Evolutionary conservation across 1,284 basidiomycete species (phyloP).

Genomic region (Boletus sp.): DNA sequence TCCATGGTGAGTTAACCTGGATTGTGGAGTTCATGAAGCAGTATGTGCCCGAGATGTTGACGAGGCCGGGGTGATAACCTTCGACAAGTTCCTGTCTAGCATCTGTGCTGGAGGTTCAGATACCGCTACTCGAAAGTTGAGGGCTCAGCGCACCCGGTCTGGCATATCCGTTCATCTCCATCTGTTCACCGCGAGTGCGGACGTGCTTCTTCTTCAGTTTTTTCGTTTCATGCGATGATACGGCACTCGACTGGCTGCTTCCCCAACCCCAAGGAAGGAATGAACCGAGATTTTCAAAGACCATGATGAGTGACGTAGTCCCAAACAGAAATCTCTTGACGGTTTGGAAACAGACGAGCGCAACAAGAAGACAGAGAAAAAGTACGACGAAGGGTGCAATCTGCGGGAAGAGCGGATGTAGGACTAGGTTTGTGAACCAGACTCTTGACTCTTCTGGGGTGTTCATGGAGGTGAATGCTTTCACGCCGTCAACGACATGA

Average conservation of each 20-base stretch:
- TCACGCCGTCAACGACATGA: constrained; percentile 33
- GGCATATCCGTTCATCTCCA: constrained; percentile 39
- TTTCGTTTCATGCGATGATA: constrained; percentile 37
- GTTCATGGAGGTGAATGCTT: constrained; percentile 31
- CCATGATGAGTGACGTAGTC: constrained; percentile 44
- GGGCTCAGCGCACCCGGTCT: constrained; percentile 22
- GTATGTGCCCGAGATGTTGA: constrained; percentile 91
- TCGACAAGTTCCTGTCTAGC: constrained; percentile 31
- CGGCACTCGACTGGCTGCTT: constrained; percentile 27
- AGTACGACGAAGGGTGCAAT: constrained; percentile 53
- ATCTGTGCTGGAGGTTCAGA: constrained; percentile 17
- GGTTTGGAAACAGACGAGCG: constrained; percentile 40
- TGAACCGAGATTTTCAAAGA: constrained; percentile 50
- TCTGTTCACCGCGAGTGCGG: constrained; percentile 54
- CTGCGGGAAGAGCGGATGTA: constrained; percentile 42
- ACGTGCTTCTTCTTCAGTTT: constrained; percentile 47
- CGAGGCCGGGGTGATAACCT: constrained; percentile 77
- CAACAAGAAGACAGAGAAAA: constrained; percentile 49
- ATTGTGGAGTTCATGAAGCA: constrained; percentile 95
- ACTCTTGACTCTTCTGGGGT: constrained; percentile 29
- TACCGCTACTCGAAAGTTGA: background rate
- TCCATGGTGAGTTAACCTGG: constrained; percentile 52
- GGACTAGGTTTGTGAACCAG: constrained; percentile 24
- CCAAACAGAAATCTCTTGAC: constrained; percentile 20
- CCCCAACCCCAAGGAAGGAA: constrained; percentile 60